A percentile compares a stretch with the other conserved stretches of the same genome.
Evolutionary conservation across 768 basidiomycete genomes (phyloP).

Genomic region (Lentinula boryana): DNA sequence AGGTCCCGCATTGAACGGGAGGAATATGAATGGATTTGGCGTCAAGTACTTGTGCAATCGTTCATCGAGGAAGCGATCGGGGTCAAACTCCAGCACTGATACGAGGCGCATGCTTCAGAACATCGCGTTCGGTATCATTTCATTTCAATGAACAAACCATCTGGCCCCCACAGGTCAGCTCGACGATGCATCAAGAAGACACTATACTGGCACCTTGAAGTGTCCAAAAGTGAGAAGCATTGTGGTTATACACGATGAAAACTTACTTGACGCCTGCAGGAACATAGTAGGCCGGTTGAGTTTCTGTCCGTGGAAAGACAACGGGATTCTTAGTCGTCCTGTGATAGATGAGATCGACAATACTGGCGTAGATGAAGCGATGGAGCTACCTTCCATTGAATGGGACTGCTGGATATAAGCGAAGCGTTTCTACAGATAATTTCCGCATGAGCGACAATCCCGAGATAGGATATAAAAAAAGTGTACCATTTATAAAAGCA

Average conservation of each 20-base stretch:
- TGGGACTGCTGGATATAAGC: constrained; percentile 48
- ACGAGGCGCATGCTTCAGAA: not conserved
- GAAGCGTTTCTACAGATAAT: constrained; percentile 38
- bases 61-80: constrained; percentile 62
- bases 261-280: constrained; percentile 22
- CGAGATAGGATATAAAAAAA: not conserved
- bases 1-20: constrained; percentile 49
- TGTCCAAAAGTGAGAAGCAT: not conserved
- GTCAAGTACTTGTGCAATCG: constrained; percentile 49
- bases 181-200: constrained; percentile 58
- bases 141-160: constrained; percentile 32
- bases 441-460: not conserved
- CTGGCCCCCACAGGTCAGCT: constrained; percentile 61
- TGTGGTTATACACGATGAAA: not conserved
- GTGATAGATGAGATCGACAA: constrained; percentile 4
- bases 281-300: constrained; percentile 18
- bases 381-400: not conserved
- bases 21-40: constrained; percentile 47
- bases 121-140: not conserved
- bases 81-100: constrained; percentile 55
- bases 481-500: constrained; percentile 47
- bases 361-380: not conserved
- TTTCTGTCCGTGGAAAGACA: constrained; percentile 15
- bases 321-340: constrained; percentile 17
- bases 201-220: constrained; percentile 34